These are phyloP conservation scores for Aspergillus quadrilineatus DNA, from an alignment of 2,329 filamentous ascomycete species.

Conservation along the genomic window DNA sequence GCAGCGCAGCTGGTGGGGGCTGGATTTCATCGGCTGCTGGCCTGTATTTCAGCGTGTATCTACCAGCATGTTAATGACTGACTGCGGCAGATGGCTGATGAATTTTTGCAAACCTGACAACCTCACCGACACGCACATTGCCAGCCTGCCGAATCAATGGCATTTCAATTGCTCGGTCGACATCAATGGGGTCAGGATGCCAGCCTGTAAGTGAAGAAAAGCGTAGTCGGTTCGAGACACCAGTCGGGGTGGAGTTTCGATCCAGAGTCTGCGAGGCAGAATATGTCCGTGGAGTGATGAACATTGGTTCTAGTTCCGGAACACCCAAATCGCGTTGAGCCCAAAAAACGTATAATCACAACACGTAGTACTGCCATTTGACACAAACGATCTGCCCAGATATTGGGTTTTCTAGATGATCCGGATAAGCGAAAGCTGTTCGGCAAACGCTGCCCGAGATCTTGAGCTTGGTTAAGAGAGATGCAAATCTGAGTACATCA, in stretches of 20 bases:
- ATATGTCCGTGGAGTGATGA: slow-evolving; percentile 46
- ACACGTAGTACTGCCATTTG: too few species aligned
- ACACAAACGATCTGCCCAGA: too few species aligned
- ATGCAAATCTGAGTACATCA: too few species aligned
- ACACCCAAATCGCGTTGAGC: not conserved
- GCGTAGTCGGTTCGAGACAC: slow-evolving; percentile 23
- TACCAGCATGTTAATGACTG: slow-evolving; percentile 27
- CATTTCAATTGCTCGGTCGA: slow-evolving; percentile 56
- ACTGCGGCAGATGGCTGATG: not conserved
- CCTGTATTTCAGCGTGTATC: slow-evolving; percentile 84
- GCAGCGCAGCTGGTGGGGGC: slow-evolving; percentile 75
- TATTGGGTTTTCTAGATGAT: too few species aligned
- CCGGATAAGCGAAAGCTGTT: too few species aligned
- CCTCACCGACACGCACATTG: slow-evolving; percentile 89
- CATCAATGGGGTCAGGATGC: slow-evolving; percentile 27
- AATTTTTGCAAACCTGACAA: slow-evolving; percentile 66
- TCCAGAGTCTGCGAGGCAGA: slow-evolving; percentile 41
- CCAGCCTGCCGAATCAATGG: slow-evolving; percentile 87
- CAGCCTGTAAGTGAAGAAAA: slow-evolving; percentile 39
- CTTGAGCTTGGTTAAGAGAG: too few species aligned
- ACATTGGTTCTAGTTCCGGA: slow-evolving; percentile 31
- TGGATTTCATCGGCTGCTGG: slow-evolving; percentile 86
- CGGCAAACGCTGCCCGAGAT: too few species aligned
- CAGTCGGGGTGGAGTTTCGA: slow-evolving; percentile 24
- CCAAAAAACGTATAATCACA: too few species aligned